Conservation (phyloP, 192 early-diverging fungal species). For the Mortierella hygrophila region DNA sequence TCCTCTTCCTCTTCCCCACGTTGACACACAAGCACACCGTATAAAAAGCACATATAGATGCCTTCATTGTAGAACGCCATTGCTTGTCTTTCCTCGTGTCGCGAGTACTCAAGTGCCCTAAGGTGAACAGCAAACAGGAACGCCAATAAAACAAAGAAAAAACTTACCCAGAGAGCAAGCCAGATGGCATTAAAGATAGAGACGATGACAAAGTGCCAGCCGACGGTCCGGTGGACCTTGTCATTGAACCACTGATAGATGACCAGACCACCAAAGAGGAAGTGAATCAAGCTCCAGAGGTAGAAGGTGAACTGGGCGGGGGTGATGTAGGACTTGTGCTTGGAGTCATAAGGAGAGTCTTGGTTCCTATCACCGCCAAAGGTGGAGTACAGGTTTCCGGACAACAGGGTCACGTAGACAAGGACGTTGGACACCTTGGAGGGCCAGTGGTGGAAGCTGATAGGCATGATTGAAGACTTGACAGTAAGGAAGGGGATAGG, state of each 20-base stretch:
- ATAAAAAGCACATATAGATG: background rate
- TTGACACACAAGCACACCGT: background rate
- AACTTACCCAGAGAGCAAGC: slow-evolving; percentile 72
- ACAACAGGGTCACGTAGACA: slow-evolving; percentile 74
- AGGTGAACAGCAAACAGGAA: background rate
- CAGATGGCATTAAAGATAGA: slow-evolving; percentile 69
- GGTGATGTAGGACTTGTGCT: slow-evolving; percentile 73
- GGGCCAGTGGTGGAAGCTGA: slow-evolving; percentile 29
- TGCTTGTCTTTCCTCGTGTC: background rate
- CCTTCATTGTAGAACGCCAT: too few relatives aligned
- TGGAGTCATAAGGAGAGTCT: slow-evolving; percentile 44
- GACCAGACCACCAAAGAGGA: slow-evolving; percentile 71
- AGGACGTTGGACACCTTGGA: slow-evolving; percentile 70
- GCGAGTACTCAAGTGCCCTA: background rate
- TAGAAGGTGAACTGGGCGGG: slow-evolving; percentile 72
- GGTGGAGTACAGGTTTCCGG: slow-evolving; percentile 66
- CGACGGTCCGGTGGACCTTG: slow-evolving; percentile 67
- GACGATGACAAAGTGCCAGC: slow-evolving; percentile 74
- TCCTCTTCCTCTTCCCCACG: background rate
- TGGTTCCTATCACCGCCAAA: slow-evolving; percentile 57
- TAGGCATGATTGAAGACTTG: slow-evolving; percentile 9
- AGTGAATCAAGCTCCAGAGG: slow-evolving; percentile 74
- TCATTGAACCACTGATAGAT: slow-evolving; percentile 76
- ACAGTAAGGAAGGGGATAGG: background rate
- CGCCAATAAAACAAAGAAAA: background rate